phyloP scores from a whole-genome alignment of 2,329 filamentous ascomycete species.

The Pezicula carpinea region DNA sequence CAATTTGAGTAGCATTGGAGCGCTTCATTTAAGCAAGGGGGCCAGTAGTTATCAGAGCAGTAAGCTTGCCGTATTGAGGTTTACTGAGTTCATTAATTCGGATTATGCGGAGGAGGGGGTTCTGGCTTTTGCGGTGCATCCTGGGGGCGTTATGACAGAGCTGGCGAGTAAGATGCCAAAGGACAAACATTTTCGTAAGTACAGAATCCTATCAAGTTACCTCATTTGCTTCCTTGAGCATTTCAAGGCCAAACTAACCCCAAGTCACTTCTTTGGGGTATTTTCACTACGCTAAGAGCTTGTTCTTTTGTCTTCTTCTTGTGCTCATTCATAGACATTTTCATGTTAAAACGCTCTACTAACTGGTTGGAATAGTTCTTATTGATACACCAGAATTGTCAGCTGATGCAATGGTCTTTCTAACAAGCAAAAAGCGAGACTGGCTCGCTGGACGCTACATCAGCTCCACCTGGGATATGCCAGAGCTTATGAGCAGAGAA shows the following conservation, averaged over 20 bases:
- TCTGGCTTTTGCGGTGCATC: conserved; percentile 34
- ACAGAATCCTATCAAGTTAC: too few relatives aligned
- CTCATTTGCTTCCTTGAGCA: too few relatives aligned
- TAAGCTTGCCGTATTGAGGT: conserved; percentile 44
- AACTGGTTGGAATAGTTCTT: conserved; percentile 26
- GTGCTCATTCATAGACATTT: not conserved
- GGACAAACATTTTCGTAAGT: not conserved
- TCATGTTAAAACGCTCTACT: not conserved
- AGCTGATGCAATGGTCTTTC: conserved; percentile 39
- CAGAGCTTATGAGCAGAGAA: conserved; percentile 36
- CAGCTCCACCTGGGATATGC: conserved; percentile 42
- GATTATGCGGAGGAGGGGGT: conserved; percentile 41
- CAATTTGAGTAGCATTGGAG: conserved; percentile 41
- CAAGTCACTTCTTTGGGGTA: too few relatives aligned
- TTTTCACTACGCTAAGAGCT: too few relatives aligned
- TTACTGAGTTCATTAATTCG: conserved; percentile 42
- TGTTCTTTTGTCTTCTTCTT: conserved; percentile 7
- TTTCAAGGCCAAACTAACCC: too few relatives aligned
- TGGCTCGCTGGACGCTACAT: conserved; percentile 43
- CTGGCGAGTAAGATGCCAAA: conserved; percentile 9
- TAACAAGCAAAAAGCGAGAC: conserved; percentile 35
- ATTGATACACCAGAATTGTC: conserved; percentile 28
- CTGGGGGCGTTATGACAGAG: conserved; percentile 26
- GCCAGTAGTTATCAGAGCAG: conserved; percentile 40
- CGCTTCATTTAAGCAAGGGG: conserved; percentile 30